Percentiles rank a stretch among this genome's conserved stretches.
Evolutionary conservation across 2,329 filamentous ascomycete species (phyloP).

Genomic region (Penicillium hesseltinei): DNA sequence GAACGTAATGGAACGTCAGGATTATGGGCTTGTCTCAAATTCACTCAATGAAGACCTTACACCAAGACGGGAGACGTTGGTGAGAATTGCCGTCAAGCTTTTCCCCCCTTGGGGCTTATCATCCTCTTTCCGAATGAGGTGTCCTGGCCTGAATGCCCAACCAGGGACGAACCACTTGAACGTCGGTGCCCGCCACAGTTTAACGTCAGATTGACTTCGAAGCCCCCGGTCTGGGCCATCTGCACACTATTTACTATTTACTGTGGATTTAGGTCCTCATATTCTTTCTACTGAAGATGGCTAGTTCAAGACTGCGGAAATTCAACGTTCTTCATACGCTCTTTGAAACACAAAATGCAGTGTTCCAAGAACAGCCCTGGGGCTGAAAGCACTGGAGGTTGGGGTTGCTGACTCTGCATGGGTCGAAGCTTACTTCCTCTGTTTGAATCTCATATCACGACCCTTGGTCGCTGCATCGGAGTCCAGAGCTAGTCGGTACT

Average conservation of each 20-base stretch:
- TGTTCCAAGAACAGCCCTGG: background rate
- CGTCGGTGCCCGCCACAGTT: slow-evolving; percentile 16
- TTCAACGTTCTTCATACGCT: background rate
- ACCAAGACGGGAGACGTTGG: background rate
- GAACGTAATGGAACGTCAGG: slow-evolving; percentile 27
- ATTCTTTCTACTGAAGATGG: background rate
- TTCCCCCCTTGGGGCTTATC: slow-evolving; percentile 14
- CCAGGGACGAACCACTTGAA: slow-evolving; percentile 16
- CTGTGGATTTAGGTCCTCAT: background rate
- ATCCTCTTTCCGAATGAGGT: slow-evolving; percentile 10
- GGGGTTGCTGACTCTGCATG: background rate
- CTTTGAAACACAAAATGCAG: background rate
- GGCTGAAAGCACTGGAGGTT: background rate
- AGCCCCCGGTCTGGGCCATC: slow-evolving; percentile 18
- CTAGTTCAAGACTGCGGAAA: background rate
- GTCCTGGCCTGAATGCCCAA: slow-evolving; percentile 5
- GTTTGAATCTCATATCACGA: background rate
- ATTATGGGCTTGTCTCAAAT: slow-evolving; percentile 13
- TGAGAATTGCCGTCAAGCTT: slow-evolving; percentile 17
- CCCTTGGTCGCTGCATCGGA: slow-evolving; percentile 11
- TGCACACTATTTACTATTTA: background rate
- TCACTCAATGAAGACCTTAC: background rate
- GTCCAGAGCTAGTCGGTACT: slow-evolving; percentile 20
- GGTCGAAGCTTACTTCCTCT: background rate
- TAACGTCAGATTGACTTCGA: slow-evolving; percentile 27